Evolutionary conservation across 1,284 basidiomycete species (phyloP).

Genomic region (Phenoliferia sp.): DNA sequence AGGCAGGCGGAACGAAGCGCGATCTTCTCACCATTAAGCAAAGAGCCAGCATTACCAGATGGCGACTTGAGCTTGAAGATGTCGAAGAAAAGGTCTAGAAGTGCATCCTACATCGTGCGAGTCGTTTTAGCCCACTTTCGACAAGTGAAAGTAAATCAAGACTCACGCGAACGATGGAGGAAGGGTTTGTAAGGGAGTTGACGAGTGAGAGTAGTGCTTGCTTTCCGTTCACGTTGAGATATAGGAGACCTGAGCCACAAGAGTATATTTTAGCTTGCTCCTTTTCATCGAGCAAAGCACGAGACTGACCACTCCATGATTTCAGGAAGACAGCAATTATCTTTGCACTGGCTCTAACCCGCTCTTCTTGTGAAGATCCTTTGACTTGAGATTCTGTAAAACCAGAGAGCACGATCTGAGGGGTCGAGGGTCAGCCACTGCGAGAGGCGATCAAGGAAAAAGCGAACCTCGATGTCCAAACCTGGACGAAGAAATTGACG

Average conservation of each 20-base stretch:
- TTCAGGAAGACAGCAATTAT: conserved; percentile 79
- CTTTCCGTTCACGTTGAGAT: conserved; percentile 86
- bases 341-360: conserved; percentile 66
- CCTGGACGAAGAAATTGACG: conserved; percentile 74
- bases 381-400: conserved; percentile 89
- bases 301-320: conserved; percentile 79
- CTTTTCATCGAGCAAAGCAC: background rate
- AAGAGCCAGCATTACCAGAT: conserved; percentile 65
- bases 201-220: conserved; percentile 79
- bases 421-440: conserved; percentile 2
- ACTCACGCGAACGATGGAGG: conserved; percentile 72
- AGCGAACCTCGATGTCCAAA: conserved; percentile 77
- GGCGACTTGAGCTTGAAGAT: conserved; percentile 82
- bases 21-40: conserved; percentile 45
- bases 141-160: background rate
- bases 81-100: conserved; percentile 90
- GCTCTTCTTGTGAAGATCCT: conserved; percentile 64
- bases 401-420: conserved; percentile 72
- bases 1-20: background rate
- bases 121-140: background rate
- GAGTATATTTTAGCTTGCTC: background rate
- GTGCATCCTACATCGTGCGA: conserved; percentile 64
- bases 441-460: background rate
- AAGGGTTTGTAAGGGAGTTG: conserved; percentile 80
- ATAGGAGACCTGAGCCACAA: conserved; percentile 70